phyloP scores from a whole-genome alignment of 768 basidiomycete species.

The Leccinum obscurum region DNA sequence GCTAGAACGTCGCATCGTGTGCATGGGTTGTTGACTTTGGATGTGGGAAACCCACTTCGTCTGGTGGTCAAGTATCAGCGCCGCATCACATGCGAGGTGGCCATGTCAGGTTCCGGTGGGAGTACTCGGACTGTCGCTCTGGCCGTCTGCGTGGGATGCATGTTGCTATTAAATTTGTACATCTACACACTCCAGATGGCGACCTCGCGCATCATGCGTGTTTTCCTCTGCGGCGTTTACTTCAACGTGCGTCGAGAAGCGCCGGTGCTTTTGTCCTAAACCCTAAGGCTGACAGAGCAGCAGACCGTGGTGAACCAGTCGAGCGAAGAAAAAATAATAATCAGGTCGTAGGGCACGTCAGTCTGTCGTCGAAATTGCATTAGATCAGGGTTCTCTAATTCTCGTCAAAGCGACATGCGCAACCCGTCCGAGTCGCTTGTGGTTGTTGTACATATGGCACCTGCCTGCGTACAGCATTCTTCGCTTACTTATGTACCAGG shows the following conservation, averaged over 20 bases:
- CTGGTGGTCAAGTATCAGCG: background rate
- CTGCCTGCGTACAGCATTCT: constrained; percentile 4
- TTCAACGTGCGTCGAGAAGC: constrained; percentile 18
- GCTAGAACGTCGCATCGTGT: background rate
- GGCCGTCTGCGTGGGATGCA: background rate
- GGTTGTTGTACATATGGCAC: background rate
- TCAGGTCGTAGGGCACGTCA: constrained; percentile 13
- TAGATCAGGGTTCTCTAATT: background rate
- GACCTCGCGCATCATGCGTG: constrained; percentile 29
- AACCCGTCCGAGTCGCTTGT: background rate
- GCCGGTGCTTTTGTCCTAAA: constrained; percentile 2
- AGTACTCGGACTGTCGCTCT: background rate
- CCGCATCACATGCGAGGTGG: background rate
- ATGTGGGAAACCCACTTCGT: background rate
- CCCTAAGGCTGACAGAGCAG: constrained; percentile 14
- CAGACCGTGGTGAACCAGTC: background rate
- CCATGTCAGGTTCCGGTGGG: background rate
- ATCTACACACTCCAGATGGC: constrained; percentile 4
- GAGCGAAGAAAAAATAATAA: background rate
- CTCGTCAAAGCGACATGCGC: constrained; percentile 1
- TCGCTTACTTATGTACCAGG: constrained; percentile 19
- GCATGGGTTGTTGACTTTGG: background rate
- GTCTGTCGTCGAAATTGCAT: background rate
- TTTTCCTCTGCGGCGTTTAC: constrained; percentile 9
- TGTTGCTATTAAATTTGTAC: background rate